phyloP scores from a whole-genome alignment of 108 stramenopile species.

The Pseudonitzschia multistriata region DNA sequence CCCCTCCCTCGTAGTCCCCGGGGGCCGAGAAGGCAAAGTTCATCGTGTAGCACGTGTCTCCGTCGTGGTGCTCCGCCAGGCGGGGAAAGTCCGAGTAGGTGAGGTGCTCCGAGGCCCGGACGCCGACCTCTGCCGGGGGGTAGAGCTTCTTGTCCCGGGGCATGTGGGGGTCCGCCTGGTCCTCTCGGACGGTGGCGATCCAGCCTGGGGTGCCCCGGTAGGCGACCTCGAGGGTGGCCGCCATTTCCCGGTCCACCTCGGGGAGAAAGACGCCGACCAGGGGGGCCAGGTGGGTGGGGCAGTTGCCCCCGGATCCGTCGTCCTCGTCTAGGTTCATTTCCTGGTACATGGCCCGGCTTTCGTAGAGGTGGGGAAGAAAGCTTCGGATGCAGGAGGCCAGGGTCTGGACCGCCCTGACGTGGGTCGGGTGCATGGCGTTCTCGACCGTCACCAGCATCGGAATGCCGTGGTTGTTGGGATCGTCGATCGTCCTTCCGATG shows the following conservation, averaged over 20 bases:
- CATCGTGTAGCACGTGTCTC: slow-evolving; percentile 35
- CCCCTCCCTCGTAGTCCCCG: slow-evolving; percentile 36
- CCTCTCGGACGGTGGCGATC: slow-evolving; percentile 6
- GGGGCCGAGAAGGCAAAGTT: slow-evolving; percentile 34
- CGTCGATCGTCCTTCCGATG: not conserved
- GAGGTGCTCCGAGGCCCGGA: slow-evolving; percentile 39
- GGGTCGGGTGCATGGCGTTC: slow-evolving; percentile 35
- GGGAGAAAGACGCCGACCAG: slow-evolving; percentile 30
- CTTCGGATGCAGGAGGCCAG: slow-evolving; percentile 28
- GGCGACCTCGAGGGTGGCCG: slow-evolving; percentile 27
- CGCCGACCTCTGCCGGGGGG: slow-evolving; percentile 32
- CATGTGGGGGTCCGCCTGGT: slow-evolving; percentile 3
- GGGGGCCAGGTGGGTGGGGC: slow-evolving; percentile 31
- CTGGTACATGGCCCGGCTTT: slow-evolving; percentile 34
- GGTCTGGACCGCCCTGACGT: slow-evolving; percentile 33
- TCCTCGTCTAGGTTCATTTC: slow-evolving; percentile 39
- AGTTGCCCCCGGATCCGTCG: slow-evolving; percentile 36
- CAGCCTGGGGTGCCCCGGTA: slow-evolving; percentile 33
- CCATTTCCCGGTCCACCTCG: slow-evolving; percentile 24
- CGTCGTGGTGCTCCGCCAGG: slow-evolving; percentile 33
- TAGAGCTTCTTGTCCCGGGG: slow-evolving; percentile 11
- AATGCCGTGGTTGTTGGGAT: slow-evolving; percentile 19
- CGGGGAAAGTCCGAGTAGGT: slow-evolving; percentile 36
- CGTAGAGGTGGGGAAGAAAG: slow-evolving; percentile 32
- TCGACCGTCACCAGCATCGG: slow-evolving; percentile 27